Percentiles rank a stretch among this genome's conserved stretches.
Conservation (phyloP, 495 filamentous ascomycete species). For the Penicillium egyptiacum region DNA sequence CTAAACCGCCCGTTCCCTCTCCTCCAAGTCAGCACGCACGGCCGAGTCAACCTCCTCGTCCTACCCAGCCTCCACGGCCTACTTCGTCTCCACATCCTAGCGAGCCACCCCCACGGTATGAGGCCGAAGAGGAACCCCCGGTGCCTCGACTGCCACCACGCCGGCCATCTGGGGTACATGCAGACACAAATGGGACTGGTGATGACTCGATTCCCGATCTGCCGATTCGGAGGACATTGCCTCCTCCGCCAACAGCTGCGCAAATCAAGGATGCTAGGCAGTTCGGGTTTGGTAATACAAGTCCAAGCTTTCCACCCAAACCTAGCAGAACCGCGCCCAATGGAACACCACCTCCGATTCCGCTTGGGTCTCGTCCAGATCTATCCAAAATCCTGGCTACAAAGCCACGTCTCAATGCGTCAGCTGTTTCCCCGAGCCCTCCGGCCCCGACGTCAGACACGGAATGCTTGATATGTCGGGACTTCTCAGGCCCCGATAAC, state of each 20-base stretch:
- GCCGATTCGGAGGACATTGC: slow-evolving; percentile 32
- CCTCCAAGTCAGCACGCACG: slow-evolving; percentile 10
- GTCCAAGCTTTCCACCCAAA: slow-evolving; percentile 21
- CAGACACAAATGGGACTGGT: slow-evolving; percentile 16
- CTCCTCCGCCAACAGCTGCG: slow-evolving; percentile 34
- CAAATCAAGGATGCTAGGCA: slow-evolving; percentile 36
- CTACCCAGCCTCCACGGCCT: slow-evolving; percentile 19
- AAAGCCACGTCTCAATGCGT: slow-evolving; percentile 47
- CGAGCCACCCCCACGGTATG: slow-evolving; percentile 10
- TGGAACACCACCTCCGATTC: slow-evolving; percentile 55
- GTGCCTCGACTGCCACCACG: slow-evolving; percentile 37
- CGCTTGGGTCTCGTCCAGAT: slow-evolving; percentile 57
- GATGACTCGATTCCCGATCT: slow-evolving; percentile 19
- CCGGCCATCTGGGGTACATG: slow-evolving; percentile 25
- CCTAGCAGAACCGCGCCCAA: slow-evolving; percentile 20
- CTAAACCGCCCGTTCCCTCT: slow-evolving; percentile 19
- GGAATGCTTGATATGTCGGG: slow-evolving; percentile 76
- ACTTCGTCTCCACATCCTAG: background rate
- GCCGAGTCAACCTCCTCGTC: slow-evolving; percentile 15
- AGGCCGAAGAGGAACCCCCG: slow-evolving; percentile 1
- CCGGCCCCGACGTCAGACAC: slow-evolving; percentile 21
- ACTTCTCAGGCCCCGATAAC: slow-evolving; percentile 78
- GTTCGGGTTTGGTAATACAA: slow-evolving; percentile 44
- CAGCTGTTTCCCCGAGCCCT: slow-evolving; percentile 18
- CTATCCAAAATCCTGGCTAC: slow-evolving; percentile 54